Conservation (phyloP, 768 basidiomycete genomes). For the Gloeophyllum trabeum region DNA sequence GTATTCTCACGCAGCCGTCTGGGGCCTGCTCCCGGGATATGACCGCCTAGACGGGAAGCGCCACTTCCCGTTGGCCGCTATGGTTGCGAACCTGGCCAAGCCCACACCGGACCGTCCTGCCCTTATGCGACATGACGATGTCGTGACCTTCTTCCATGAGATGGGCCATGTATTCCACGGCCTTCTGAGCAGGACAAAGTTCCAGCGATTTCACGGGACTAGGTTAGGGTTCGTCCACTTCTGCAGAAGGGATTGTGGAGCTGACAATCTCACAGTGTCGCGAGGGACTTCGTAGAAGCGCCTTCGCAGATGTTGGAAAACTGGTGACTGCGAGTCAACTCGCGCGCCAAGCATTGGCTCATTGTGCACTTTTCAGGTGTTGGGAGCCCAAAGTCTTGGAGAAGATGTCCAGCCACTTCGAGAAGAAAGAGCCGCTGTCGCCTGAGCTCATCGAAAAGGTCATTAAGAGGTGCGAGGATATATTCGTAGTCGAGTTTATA, state of each 20-base stretch:
- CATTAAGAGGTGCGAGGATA: constrained; percentile 48
- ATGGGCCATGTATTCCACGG: constrained; percentile 50
- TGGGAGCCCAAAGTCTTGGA: constrained; percentile 74
- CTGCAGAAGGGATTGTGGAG: too few species aligned
- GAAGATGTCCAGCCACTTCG: constrained; percentile 72
- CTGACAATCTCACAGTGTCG: constrained; percentile 28
- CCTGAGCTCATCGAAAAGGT: constrained; percentile 69
- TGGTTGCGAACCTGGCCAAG: constrained; percentile 90
- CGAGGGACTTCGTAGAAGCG: constrained; percentile 80
- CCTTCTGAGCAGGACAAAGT: constrained; percentile 59
- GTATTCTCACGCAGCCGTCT: constrained; percentile 83
- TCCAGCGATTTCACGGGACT: constrained; percentile 75
- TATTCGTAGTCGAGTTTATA: constrained; percentile 2
- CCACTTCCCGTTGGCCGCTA: constrained; percentile 65
- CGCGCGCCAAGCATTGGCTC: background rate
- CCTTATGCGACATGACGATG: constrained; percentile 79
- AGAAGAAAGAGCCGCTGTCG: constrained; percentile 61
- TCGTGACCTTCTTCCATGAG: constrained; percentile 89
- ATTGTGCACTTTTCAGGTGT: constrained; percentile 31
- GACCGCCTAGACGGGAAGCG: constrained; percentile 42
- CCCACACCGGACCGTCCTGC: constrained; percentile 72
- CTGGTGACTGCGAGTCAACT: constrained; percentile 35
- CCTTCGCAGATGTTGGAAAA: constrained; percentile 92
- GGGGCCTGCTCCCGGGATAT: constrained; percentile 64
- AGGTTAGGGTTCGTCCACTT: constrained; percentile 26